A percentile compares a stretch with the other conserved stretches of the same genome.
Conservation (phyloP, 2,329 filamentous ascomycete species). For the Colletotrichum sp. region DNA sequence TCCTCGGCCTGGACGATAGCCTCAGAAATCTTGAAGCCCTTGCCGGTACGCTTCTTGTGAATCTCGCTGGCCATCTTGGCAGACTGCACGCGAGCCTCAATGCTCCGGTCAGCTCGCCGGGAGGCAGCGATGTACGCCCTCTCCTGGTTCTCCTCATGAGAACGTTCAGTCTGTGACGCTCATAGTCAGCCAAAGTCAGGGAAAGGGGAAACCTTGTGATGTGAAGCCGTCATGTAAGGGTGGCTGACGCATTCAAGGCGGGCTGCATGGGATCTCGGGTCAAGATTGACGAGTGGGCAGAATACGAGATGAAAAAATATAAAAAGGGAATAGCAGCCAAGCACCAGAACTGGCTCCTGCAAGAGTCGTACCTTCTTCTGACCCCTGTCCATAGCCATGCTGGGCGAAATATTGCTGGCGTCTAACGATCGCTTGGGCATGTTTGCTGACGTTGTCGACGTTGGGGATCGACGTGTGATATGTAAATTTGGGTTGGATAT, state of each 20-base stretch:
- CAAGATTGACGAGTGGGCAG: neutral
- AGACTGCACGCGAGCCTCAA: constrained; percentile 88
- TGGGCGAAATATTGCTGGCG: constrained; percentile 25
- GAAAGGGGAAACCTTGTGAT: neutral
- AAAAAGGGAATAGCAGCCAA: neutral
- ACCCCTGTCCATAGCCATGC: constrained; percentile 33
- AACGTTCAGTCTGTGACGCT: constrained; percentile 67
- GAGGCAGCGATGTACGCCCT: constrained; percentile 93
- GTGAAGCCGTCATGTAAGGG: neutral
- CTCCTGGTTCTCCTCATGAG: constrained; percentile 83
- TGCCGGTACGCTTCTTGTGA: constrained; percentile 85
- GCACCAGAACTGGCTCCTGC: constrained; percentile 13
- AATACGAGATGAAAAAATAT: neutral
- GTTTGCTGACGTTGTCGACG: constrained; percentile 5
- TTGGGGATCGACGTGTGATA: constrained; percentile 4
- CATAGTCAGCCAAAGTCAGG: neutral
- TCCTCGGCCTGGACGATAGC: constrained; percentile 82
- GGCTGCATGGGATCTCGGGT: neutral
- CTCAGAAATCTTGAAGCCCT: constrained; percentile 80
- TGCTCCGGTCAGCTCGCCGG: constrained; percentile 80
- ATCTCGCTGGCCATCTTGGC: constrained; percentile 88
- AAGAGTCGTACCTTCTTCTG: constrained; percentile 30
- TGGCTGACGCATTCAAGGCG: neutral
- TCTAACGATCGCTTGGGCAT: constrained; percentile 47
- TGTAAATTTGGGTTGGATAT: neutral